Evolutionary conservation across 305 asterid species (phyloP).

Genomic region (Solanum hybrid): DNA sequence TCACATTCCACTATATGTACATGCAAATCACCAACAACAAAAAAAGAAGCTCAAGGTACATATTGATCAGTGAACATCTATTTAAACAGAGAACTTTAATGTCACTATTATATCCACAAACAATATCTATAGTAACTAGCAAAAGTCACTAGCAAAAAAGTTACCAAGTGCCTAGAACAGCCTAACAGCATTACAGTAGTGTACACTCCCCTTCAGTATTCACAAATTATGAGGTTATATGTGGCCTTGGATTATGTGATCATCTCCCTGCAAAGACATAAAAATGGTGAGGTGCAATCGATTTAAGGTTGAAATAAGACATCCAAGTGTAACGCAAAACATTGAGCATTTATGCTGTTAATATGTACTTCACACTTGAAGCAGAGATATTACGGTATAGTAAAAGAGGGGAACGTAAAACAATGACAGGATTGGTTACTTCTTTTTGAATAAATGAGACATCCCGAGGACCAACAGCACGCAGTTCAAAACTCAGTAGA

Average conservation of each 20-base stretch:
- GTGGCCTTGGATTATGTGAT: not conserved
- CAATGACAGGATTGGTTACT: not conserved
- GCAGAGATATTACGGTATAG: not conserved
- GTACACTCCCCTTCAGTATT: conserved; percentile 45
- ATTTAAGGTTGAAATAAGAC: not conserved
- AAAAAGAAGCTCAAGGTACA: not conserved
- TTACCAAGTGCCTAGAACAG: not conserved
- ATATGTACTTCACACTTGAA: not conserved
- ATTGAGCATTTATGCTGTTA: not conserved
- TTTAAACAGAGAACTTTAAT: not conserved
- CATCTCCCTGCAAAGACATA: conserved; percentile 28
- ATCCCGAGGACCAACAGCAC: not conserved
- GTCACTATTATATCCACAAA: conserved; percentile 6
- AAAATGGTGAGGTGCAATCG: not conserved
- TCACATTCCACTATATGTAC: not conserved
- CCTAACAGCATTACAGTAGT: conserved; percentile 10
- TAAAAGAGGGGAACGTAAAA: not conserved
- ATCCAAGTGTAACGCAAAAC: not conserved
- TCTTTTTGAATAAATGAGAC: not conserved
- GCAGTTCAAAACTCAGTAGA: not conserved
- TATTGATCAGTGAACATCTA: not conserved
- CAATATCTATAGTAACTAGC: not conserved
- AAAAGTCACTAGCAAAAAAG: not conserved
- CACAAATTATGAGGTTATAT: conserved; percentile 30
- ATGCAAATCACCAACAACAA: not conserved